These are phyloP conservation scores for Claviceps citrina DNA, from an alignment of 2,329 filamentous ascomycete species.

Conservation along the genomic window DNA sequence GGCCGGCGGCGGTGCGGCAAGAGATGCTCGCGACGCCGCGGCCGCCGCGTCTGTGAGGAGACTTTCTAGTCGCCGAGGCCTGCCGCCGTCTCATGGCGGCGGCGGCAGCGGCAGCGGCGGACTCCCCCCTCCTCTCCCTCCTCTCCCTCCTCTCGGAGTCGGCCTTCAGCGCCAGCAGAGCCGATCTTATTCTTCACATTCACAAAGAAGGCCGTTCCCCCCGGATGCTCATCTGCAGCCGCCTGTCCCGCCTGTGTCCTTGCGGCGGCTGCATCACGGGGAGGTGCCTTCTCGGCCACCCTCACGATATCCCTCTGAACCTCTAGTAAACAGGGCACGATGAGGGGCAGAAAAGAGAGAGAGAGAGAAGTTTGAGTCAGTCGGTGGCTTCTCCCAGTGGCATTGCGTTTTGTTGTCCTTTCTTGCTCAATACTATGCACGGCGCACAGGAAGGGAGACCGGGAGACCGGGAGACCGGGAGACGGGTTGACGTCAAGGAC, in stretches of 20 bases:
- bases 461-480: too few species aligned
- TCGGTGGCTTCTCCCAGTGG: too few species aligned
- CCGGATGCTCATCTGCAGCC: slow-evolving; percentile 4
- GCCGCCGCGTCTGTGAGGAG: slow-evolving; percentile 1
- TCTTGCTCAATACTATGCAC: too few species aligned
- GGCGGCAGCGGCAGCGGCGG: not conserved
- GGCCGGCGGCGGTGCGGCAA: slow-evolving; percentile 12
- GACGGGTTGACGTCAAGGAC: too few species aligned
- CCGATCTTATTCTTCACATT: not conserved
- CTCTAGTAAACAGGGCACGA: slow-evolving; percentile 17
- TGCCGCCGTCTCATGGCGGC: not conserved
- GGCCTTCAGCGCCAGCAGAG: not conserved
- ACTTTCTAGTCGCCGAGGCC: slow-evolving; percentile 6
- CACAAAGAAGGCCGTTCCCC: slow-evolving; percentile 2
- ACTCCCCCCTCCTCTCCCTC: not conserved
- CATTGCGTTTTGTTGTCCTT: too few species aligned
- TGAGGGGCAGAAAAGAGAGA: too few species aligned
- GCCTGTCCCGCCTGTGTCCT: slow-evolving; percentile 14
- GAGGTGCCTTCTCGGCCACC: slow-evolving; percentile 2
- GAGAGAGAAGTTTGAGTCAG: too few species aligned
- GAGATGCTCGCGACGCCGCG: slow-evolving; percentile 2
- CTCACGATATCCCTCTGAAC: slow-evolving; percentile 12
- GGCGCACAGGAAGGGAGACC: too few species aligned
- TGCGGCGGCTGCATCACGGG: slow-evolving; percentile 9
- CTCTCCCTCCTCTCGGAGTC: slow-evolving; percentile 3